Percentiles rank a stretch among this genome's conserved stretches.
These are phyloP conservation scores for Aspergillus aculeatus DNA, from an alignment of 2,329 filamentous ascomycete species.

Conservation along the genomic window DNA sequence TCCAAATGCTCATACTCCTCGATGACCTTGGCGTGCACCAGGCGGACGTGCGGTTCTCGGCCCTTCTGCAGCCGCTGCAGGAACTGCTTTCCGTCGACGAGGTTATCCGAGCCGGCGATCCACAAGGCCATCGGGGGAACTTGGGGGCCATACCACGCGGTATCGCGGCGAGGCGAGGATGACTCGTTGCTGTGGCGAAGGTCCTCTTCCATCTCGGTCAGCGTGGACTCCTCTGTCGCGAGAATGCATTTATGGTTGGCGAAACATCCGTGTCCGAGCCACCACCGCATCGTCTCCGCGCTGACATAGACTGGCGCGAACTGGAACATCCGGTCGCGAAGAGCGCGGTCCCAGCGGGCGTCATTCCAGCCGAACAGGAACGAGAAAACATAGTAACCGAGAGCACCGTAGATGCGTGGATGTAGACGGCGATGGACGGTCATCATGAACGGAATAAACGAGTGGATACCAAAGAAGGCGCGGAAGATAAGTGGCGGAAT, in stretches of 20 bases:
- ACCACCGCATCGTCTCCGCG: constrained; percentile 91
- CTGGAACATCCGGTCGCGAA: constrained; percentile 82
- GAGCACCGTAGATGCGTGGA: constrained; percentile 68
- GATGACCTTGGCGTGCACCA: constrained; percentile 81
- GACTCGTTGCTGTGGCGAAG: constrained; percentile 22
- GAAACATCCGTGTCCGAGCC: constrained; percentile 86
- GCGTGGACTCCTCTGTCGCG: constrained; percentile 70
- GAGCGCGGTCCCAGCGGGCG: constrained; percentile 74
- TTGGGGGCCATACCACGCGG: constrained; percentile 77
- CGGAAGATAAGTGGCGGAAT: constrained; percentile 76
- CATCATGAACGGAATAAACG: constrained; percentile 95
- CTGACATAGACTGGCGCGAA: constrained; percentile 90
- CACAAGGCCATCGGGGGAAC: constrained; percentile 84
- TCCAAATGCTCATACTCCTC: constrained; percentile 91
- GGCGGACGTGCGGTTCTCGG: constrained; percentile 73
- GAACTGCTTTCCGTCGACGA: constrained; percentile 78
- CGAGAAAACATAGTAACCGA: constrained; percentile 86
- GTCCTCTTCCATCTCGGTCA: constrained; percentile 54
- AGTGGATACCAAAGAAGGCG: constrained; percentile 83
- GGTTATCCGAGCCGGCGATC: constrained; percentile 77
- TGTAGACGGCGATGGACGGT: constrained; percentile 69
- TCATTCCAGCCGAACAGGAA: constrained; percentile 91
- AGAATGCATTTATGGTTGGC: constrained; percentile 83
- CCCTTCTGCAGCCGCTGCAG: constrained; percentile 72
- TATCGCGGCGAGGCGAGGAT: constrained; percentile 33